Percentiles rank a stretch among this genome's conserved stretches.
Conservation (phyloP, 148 eudicot species). For the Salicornia ramosissima region DNA sequence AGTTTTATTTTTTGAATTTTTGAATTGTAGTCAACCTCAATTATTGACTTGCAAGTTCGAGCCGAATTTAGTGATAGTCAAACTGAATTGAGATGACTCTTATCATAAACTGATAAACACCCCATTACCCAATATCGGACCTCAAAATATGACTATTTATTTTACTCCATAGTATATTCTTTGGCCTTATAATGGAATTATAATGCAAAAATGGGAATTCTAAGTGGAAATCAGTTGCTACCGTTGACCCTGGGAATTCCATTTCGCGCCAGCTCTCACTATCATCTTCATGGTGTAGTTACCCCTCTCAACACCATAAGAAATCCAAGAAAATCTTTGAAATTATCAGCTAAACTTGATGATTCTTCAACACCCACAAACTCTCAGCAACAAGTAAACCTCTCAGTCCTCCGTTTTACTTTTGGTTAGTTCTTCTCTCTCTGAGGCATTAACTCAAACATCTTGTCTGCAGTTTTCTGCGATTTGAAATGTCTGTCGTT, state of each 20-base stretch:
- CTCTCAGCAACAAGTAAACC: slow-evolving; percentile 60
- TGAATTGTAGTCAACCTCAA: too few species aligned
- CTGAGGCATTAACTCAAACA: slow-evolving; percentile 26
- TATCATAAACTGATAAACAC: too few species aligned
- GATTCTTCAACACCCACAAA: slow-evolving; percentile 27
- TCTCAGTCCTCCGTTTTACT: slow-evolving; percentile 88
- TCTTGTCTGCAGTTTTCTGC: slow-evolving; percentile 24
- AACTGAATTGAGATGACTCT: too few species aligned
- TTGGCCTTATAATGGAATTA: not conserved
- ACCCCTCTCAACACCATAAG: slow-evolving; percentile 6
- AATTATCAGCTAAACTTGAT: slow-evolving; percentile 30
- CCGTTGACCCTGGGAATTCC: slow-evolving; percentile 18
- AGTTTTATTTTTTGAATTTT: too few species aligned
- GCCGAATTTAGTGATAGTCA: too few species aligned
- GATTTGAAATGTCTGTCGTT: not conserved
- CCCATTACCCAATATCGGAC: too few species aligned
- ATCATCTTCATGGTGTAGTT: not conserved
- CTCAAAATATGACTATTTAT: too few species aligned
- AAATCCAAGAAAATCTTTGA: slow-evolving; percentile 14
- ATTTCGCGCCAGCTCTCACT: slow-evolving; percentile 26
- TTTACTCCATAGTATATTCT: too few species aligned
- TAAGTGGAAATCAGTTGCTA: slow-evolving; percentile 24
- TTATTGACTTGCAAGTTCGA: too few species aligned
- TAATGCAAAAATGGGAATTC: slow-evolving; percentile 14
- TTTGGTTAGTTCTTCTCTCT: slow-evolving; percentile 40